Evolutionary conservation across 345 rosid genomes (phyloP).

Genomic region (Salix koriyanagi): DNA sequence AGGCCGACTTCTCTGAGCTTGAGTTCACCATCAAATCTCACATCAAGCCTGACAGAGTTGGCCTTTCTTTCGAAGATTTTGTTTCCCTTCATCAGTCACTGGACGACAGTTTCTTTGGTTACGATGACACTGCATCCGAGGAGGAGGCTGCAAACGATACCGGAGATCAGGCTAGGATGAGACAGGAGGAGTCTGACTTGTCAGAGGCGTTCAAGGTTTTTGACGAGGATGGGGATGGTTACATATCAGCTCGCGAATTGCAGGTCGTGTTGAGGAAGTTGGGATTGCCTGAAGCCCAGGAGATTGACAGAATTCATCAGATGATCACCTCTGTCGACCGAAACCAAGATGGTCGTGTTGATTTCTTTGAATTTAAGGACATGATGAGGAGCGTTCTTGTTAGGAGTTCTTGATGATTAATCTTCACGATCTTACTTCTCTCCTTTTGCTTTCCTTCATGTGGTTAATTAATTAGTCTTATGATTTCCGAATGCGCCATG

Average conservation of each 20-base stretch:
- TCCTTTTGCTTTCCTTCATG: not conserved
- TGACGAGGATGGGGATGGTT: conserved; percentile 87
- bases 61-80: conserved; percentile 65
- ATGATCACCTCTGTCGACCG: conserved; percentile 84
- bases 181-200: conserved; percentile 65
- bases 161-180: not conserved
- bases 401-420: not conserved
- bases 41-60: conserved; percentile 48
- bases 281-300: conserved; percentile 66
- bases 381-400: conserved; percentile 70
- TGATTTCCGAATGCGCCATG: not conserved
- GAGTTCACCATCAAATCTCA: conserved; percentile 48
- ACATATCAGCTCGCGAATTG: conserved; percentile 72
- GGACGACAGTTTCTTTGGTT: conserved; percentile 42
- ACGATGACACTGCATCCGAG: not conserved
- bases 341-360: conserved; percentile 77
- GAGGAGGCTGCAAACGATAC: not conserved
- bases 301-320: conserved; percentile 63
- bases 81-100: conserved; percentile 55
- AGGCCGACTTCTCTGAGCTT: conserved; percentile 53
- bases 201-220: conserved; percentile 92
- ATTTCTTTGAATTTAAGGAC: conserved; percentile 82
- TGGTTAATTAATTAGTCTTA: not conserved
- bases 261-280: conserved; percentile 67
- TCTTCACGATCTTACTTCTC: not conserved